These are phyloP conservation scores for Centella asiatica DNA, from an alignment of 129 eudicot species.

Conservation along the genomic window DNA sequence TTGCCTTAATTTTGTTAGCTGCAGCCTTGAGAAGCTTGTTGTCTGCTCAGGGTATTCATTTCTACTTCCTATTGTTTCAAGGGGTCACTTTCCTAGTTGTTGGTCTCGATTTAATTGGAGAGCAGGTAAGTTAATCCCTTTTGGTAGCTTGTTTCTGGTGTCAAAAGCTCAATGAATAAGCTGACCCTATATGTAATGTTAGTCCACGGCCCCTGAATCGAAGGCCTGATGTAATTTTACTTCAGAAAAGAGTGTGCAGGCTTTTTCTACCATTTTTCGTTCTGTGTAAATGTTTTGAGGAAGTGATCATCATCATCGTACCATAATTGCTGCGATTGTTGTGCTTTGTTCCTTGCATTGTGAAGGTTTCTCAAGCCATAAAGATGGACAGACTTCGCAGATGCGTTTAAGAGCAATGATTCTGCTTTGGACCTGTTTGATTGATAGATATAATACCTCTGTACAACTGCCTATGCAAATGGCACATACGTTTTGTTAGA, in stretches of 20 bases:
- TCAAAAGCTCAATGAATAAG: not conserved
- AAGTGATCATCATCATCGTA: not conserved
- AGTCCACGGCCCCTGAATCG: not conserved
- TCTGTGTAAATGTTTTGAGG: conserved; percentile 7
- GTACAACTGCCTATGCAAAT: conserved; percentile 13
- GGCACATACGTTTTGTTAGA: conserved; percentile 13
- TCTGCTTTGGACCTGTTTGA: not conserved
- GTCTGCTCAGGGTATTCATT: conserved; percentile 82
- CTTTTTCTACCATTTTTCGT: not conserved
- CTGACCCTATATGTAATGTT: not conserved
- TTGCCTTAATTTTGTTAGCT: conserved; percentile 61
- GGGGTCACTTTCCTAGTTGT: conserved; percentile 70
- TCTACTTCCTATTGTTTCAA: conserved; percentile 77
- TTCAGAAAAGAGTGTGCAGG: not conserved
- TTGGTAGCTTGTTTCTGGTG: not conserved
- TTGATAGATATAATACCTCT: conserved; percentile 1
- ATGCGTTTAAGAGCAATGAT: too few relatives aligned
- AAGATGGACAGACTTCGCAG: conserved; percentile 8
- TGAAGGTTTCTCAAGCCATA: not conserved
- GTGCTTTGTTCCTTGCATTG: not conserved
- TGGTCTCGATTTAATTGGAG: conserved; percentile 85
- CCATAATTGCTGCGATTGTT: not conserved
- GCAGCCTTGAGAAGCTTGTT: conserved; percentile 80
- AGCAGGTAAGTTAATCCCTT: conserved; percentile 52
- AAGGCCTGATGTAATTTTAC: not conserved